Evolutionary conservation across 768 basidiomycete species (phyloP).

Genomic region (Lenzites betulinus): DNA sequence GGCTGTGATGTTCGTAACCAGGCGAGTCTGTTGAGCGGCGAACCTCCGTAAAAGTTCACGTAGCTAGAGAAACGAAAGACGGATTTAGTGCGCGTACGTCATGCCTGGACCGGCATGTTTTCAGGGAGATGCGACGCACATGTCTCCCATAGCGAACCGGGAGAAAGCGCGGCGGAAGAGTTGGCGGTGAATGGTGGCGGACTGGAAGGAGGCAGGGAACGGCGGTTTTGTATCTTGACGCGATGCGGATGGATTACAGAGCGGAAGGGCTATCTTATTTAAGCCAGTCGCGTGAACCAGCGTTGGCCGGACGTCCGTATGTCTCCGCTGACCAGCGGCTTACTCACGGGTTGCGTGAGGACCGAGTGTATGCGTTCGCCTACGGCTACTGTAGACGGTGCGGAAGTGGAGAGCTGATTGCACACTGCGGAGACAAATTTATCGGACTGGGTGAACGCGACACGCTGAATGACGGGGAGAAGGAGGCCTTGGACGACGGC

Average conservation of each 20-base stretch:
- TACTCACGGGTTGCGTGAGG: constrained; percentile 7
- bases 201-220: neutral
- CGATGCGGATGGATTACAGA: neutral
- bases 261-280: neutral
- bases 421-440: too few relatives aligned
- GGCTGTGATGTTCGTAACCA: constrained; percentile 76
- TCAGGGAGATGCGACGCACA: constrained; percentile 5
- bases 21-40: constrained; percentile 77
- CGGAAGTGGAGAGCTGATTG: neutral
- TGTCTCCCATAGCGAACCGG: constrained; percentile 15
- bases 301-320: neutral
- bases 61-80: constrained; percentile 42
- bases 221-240: neutral
- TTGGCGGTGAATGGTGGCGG: constrained; percentile 20
- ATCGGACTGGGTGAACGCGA: too few relatives aligned
- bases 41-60: constrained; percentile 56
- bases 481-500: too few relatives aligned
- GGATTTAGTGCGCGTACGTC: constrained; percentile 5
- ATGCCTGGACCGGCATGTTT: constrained; percentile 8
- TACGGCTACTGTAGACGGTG: neutral
- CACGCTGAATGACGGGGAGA: too few relatives aligned
- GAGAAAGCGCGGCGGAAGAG: neutral
- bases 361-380: neutral
- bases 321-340: constrained; percentile 4
- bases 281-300: neutral